Evolutionary conservation across 352 stramenopile species (phyloP), one percentile per base, ranked within the genome.

Genomic region (Globisporangium carolinianum): DNA sequence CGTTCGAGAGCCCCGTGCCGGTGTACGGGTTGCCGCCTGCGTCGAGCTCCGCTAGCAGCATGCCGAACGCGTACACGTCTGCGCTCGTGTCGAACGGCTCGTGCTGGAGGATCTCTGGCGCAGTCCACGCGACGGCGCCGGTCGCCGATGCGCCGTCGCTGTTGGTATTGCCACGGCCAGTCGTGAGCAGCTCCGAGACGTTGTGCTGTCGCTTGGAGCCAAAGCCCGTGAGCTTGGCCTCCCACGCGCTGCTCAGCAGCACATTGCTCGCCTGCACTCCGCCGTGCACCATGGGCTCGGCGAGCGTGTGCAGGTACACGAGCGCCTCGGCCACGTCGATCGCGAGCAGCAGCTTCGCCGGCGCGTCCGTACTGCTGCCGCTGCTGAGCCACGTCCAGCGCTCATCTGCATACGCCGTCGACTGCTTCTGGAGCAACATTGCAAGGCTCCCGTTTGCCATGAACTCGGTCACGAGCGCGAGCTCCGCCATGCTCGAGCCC

Each of bases 321-420:
- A 79, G 66, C 38, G 68, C 71, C 32, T 77, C 67, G 9, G 62
- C 69, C 24, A 80, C 57, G 39, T 77, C 69, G 15, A 67, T 63
- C 18, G 70, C 70, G 8, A 80, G 51, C 43, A 62, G n/a, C 18
- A 68, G 41, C 48, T 66, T 66, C 15, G 60, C 37, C 5, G n/a
- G 71, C 8, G 81, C 52, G 8, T 69, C 58, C 10, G 83, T 52
- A 6, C 68, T 58, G 1, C 67, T 65, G 35, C 52, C 37, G 37
- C 54, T 59, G 45, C 42, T 60, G 62, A 51, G 51, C 60, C 60
- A 65, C 35, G 60, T 61, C 42, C 53, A 65, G 15, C 17, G 6
- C 38, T 49, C 24, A 1, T 32, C 42, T 4, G 9, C n/a, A 15
- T 35, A 55, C 4, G 36, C 49, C 18, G 32, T 36, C 11, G 45